Base-by-base conservation (phyloP, 2,329 filamentous ascomycete genomes). In the Sclerotinia borealis region DNA sequence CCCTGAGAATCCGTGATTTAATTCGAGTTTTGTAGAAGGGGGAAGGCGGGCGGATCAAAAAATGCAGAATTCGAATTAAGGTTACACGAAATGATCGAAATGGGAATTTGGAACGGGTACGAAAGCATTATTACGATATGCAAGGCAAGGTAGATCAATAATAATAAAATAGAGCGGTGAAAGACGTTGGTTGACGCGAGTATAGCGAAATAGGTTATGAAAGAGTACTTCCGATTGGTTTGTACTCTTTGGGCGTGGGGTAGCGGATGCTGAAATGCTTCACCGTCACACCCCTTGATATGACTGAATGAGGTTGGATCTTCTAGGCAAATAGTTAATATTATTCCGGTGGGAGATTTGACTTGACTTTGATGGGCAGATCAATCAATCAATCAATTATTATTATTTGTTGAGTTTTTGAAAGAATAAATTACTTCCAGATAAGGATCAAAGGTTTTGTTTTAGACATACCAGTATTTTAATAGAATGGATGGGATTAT, bases 61-160 rank as follows among this genome's bases (percentile, higher is more conserved):
- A 31, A 31, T 39, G 36, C 36, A 41, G 17, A 41, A 41, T 55
- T 55, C 36, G 52, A 31, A 31, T 15, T 56, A 56, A 43, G 37
- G 52, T 43, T 56, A n/a, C 37, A 55, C 17, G 7, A 31, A 55
- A 8, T 19, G 43, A 22, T 31, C 37, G 11, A 10, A 31, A n/a
- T 17, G 10, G 17, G 27, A 43, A 29, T 27, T 29, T 25, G 29
- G 52, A 31, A 37, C 37, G 37, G 19, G n/a, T n/a, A 31, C 27
- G 37, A 56, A 15, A 56, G 37, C 27, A 22, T 56, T 43, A 56
- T 56, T n/a, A n/a, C n/a, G n/a, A n/a, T n/a, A n/a, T n/a, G n/a
- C n/a, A n/a, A n/a, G n/a, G 52, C 52, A 56, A 56, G 37, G 52
- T 43, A 43, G 52, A 56, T 56, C 52, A 56, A 43, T 43, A 25